Evolutionary conservation across 495 filamentous ascomycete species (phyloP).

Genomic region (Neurospora sp.): DNA sequence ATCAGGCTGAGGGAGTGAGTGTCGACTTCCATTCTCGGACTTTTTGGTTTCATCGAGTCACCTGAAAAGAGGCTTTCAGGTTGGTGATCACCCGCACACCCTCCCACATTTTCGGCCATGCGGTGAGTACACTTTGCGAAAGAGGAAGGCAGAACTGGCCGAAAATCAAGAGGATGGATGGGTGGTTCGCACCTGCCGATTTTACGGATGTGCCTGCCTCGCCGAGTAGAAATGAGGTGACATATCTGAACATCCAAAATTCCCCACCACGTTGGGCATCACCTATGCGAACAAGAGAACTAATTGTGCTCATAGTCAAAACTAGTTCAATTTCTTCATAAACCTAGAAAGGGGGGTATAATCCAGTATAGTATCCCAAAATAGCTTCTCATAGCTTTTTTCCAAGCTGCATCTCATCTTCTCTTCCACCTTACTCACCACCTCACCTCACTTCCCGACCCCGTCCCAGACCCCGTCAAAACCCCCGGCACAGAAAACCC

Average conservation of each 20-base stretch:
- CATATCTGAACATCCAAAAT: background rate
- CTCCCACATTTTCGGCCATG: background rate
- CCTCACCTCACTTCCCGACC: too few species aligned
- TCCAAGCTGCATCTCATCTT: background rate
- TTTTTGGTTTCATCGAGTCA: background rate
- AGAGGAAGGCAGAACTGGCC: background rate
- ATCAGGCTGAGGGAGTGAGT: background rate
- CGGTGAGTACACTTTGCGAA: background rate
- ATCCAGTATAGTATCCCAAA: background rate
- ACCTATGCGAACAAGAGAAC: too few species aligned
- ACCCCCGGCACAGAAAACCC: constrained; percentile 6
- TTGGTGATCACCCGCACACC: background rate
- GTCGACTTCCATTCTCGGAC: background rate
- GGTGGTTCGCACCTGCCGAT: background rate
- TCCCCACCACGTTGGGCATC: background rate
- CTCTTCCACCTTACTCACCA: background rate
- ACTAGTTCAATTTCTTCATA: background rate
- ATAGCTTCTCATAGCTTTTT: background rate
- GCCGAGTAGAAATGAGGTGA: background rate
- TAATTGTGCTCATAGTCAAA: background rate
- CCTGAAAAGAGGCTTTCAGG: background rate
- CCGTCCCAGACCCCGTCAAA: background rate
- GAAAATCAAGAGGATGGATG: background rate
- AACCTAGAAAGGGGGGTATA: background rate
- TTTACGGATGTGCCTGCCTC: background rate